Base-by-base conservation (phyloP, 306 rosid species). In the Pyrus bretschneideri region DNA sequence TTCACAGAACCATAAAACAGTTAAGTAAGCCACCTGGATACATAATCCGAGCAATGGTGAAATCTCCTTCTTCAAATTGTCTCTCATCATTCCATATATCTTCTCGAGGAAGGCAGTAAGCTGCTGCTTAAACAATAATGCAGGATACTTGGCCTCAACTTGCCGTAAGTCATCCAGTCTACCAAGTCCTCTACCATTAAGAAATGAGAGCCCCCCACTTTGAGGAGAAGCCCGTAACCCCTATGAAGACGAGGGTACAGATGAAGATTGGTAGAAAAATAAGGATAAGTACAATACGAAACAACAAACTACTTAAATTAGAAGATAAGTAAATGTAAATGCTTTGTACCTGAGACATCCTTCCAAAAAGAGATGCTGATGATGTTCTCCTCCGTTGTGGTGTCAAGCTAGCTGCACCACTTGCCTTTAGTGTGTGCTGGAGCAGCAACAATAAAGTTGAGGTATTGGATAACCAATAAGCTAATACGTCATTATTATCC, bases 61-160 rank as follows among this genome's bases (percentile, higher is more conserved):
- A 79, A 96, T 96, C 88, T 96, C 99, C 84, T 96, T 96, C 87
- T 96, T 96, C 18, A 96, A 85, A 74, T 89, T 96, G 89, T 96
- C 99, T 77, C 99, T 87, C 71, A 96, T 93, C 94, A 88, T 93
- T 85, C 99, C 99, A 82, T 96, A 96, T 83, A 96, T 91, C 83
- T 96, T 96, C 84, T 96, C 99, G 61, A 96, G 91, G 89, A 96
- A 96, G 67, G 99, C 99, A 74, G 99, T 96, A 74, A 96, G 99
- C 87, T 96, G 99, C 85, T 96, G 99, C 89, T 96, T 96, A 81
- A 96, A 96, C 80, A 96, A 75, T 75, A 96, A 87, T 14, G 99
- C 99, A 4, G 99, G 99, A 83, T 96, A 96, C 79, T 96, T 96
- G 15, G 99, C 99, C 87, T 96, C 99, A 78, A 96, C 99, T 89